Evolutionary conservation across 164 flowering plant species (phyloP), one percentile per base, ranked within the genome.

Genomic region (Vitis vinifera): DNA sequence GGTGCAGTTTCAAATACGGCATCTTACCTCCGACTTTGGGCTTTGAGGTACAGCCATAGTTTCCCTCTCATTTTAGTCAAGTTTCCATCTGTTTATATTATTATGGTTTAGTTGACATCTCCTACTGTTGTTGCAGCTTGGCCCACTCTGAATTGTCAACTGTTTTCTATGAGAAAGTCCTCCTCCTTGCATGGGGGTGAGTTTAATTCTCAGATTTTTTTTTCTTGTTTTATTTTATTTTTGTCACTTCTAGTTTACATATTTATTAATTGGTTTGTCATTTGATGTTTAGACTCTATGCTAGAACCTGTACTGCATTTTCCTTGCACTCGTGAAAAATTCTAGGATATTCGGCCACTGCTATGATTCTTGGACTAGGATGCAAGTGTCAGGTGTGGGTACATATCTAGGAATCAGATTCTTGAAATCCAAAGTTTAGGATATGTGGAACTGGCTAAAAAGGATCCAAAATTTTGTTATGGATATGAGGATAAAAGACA

Each of bases 1-100:
- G 98, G 98, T 68, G 88, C 98, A 59, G 98, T 93, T 75, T 93
- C 98, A 68, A 93, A 93, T 73, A 93, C 98, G 48, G 98, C 98
- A 73, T 93, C 98, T 12, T 93, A 93, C 79, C 97, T 93, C 75
- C 92, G 98, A 60, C 89, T 93, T 8, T 93, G 98, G 98, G 98
- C 98, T 63, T 79, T 93, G 66, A 93, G 97, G 97, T 88, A 79
- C 29, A 15, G 65, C 55, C 55, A n/a, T 52, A 0, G 17, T 30
- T 69, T 67, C 11, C 55, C 19, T 31, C 57, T 8, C n/a, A 8
- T 65, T 68, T 37, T 67, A 37, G n/a, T 71, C 52, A 15, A 3
- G 14, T 55, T 65, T 30, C 31, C 29, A 51, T 73, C 2, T 66
- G 49, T 63, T 12, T 19, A 10, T 17, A 60, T 49, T 58, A 3